phyloP scores from a whole-genome alignment of 1,284 basidiomycete species.

The Somion occarium region DNA sequence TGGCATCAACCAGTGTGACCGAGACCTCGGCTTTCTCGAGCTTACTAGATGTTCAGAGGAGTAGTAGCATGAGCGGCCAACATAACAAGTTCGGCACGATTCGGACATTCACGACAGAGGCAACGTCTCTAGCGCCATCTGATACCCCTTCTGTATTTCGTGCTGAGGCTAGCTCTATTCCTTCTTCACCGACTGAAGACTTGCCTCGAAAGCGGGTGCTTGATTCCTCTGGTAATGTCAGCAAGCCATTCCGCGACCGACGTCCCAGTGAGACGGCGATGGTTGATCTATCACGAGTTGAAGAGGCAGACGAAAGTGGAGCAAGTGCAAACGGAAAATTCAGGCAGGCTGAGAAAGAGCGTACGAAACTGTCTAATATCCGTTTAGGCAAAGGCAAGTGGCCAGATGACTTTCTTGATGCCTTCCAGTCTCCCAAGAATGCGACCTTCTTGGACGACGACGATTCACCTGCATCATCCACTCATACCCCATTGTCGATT shows the following conservation, averaged over 20 bases:
- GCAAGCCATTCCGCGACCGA: constrained; percentile 36
- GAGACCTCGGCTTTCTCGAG: constrained; percentile 59
- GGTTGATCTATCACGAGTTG: constrained; percentile 63
- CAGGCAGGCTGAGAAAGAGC: constrained; percentile 15
- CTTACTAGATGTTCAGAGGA: constrained; percentile 49
- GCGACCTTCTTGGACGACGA: constrained; percentile 21
- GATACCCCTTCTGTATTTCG: constrained; percentile 58
- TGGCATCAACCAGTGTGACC: constrained; percentile 31
- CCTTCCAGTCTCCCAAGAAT: constrained; percentile 35
- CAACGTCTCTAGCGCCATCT: constrained; percentile 52
- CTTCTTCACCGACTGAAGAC: constrained; percentile 40
- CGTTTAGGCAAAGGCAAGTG: constrained; percentile 70
- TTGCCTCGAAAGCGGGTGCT: constrained; percentile 34
- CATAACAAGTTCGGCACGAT: constrained; percentile 71
- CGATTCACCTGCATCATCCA: constrained; percentile 12
- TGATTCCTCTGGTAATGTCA: constrained; percentile 18
- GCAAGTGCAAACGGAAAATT: constrained; percentile 33
- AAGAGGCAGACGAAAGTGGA: constrained; percentile 64
- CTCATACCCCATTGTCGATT: constrained; percentile 37
- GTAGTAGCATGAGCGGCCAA: constrained; percentile 34
- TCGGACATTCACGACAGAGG: constrained; percentile 70
- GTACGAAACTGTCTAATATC: neutral
- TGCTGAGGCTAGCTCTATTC: constrained; percentile 54
- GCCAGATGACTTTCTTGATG: constrained; percentile 76
- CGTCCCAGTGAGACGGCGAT: constrained; percentile 55